Evolutionary conservation across 257 asterid genomes (phyloP).

Genomic region (Nicotiana benthamiana): DNA sequence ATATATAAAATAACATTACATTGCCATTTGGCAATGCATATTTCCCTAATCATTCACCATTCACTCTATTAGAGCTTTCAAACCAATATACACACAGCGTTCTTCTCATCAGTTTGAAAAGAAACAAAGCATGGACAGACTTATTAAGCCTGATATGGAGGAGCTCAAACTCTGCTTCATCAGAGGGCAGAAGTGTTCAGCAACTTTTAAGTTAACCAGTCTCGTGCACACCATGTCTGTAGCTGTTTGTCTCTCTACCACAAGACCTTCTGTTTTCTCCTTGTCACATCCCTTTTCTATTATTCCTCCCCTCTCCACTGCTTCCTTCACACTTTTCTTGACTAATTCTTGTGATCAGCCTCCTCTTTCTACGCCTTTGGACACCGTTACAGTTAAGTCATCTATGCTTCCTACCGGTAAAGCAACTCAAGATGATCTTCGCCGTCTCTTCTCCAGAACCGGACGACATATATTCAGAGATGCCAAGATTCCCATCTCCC

Average conservation of each 20-base stretch:
- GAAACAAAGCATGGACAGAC: conserved; percentile 42
- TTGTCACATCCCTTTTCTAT: conserved; percentile 39
- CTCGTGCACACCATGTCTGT: conserved; percentile 92
- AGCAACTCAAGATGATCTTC: conserved; percentile 56
- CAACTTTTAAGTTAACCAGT: conserved; percentile 51
- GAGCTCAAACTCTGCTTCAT: conserved; percentile 31
- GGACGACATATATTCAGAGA: conserved; percentile 65
- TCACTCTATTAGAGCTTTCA: not conserved
- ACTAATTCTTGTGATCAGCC: conserved; percentile 34
- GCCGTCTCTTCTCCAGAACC: conserved; percentile 48
- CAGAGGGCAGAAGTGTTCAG: conserved; percentile 36
- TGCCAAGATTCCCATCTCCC: conserved; percentile 40
- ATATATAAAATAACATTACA: not conserved
- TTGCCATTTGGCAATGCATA: not conserved
- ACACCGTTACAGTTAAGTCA: conserved; percentile 39
- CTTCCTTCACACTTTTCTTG: conserved; percentile 33
- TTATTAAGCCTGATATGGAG: conserved; percentile 52
- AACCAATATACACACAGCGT: not conserved
- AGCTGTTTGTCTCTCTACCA: conserved; percentile 58
- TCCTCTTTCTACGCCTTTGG: conserved; percentile 44
- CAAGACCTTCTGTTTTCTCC: conserved; percentile 38
- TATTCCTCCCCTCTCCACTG: conserved; percentile 57
- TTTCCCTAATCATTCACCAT: not conserved
- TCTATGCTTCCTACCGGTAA: conserved; percentile 80
- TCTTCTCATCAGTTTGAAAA: not conserved